Evolutionary conservation across 73 alveolate species (phyloP), one percentile per base, ranked within the genome.

Genomic region (Durusdinium trenchii): DNA sequence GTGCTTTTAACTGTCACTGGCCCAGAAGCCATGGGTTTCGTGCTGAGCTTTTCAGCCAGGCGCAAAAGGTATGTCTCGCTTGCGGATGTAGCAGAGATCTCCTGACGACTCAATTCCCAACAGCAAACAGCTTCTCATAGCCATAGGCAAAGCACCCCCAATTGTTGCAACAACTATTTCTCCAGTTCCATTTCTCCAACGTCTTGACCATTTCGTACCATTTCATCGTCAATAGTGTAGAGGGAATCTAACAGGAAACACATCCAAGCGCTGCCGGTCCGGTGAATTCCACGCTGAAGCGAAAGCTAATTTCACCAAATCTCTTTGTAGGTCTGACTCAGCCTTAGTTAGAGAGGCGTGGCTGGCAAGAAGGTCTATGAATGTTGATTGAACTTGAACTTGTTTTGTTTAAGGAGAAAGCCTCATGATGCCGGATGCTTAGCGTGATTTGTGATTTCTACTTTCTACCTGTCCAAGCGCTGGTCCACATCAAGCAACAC

Each of bases 1-100:
- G n/a, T n/a, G n/a, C n/a, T n/a, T n/a, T n/a, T n/a, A n/a, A 62
- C 36, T 71, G 50, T 18, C 28, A 26, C 38, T 40, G 23, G n/a
- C 94, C 75, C 10, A 38, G 94, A 12, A 36, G 51, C 94, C 35
- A 62, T 40, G 1, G 94, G 94, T 52, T 84, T 35, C 94, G 51
- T 84, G 94, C 94, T 84, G 38, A 84, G 94, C 94, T 84, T 84
- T 75, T 84, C 94, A 9, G 94, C 94, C 18, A 84, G 73, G 76
- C 35, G 42, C 20, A 84, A 84, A 28, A 84, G 50, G 75, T 84
- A 84, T 52, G 23, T 50, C 75, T 84, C 94, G 51, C 94, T 52
- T 18, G 78, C 92, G 6, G 47, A 48, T 64, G 50, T 81, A 30
- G 91, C 5, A 81, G 91, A 30, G 40, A 62, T 43, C 71, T 81